Evolutionary conservation across 257 asterid genomes (phyloP).

Genomic region (Mitragyna speciosa): DNA sequence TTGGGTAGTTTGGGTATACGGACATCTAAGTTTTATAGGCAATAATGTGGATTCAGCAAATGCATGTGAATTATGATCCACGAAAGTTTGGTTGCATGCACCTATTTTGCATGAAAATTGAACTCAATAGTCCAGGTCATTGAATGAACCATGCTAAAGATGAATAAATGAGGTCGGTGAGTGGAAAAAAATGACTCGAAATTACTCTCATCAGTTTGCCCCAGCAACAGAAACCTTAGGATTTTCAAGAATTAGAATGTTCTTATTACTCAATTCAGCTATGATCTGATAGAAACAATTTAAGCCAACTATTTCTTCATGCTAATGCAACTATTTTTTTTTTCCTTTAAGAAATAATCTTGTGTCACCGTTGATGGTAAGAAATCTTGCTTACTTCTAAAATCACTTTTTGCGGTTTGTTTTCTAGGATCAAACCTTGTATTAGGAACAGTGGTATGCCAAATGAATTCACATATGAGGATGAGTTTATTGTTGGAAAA

Average conservation of each 20-base stretch:
- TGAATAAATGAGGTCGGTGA: not conserved
- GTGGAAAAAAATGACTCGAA: not conserved
- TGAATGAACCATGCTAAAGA: not conserved
- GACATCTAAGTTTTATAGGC: not conserved
- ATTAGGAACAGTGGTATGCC: not conserved
- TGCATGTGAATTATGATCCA: conserved; percentile 24
- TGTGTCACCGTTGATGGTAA: not conserved
- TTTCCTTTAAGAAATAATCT: not conserved
- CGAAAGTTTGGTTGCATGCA: conserved; percentile 18
- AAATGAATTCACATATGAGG: too few relatives aligned
- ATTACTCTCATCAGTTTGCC: not conserved
- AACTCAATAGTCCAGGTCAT: not conserved
- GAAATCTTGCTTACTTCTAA: not conserved
- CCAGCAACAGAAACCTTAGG: too few relatives aligned
- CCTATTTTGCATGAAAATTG: conserved; percentile 12
- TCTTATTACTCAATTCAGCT: not conserved
- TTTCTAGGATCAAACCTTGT: too few relatives aligned
- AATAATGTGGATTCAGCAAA: conserved; percentile 22
- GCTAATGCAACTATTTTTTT: not conserved
- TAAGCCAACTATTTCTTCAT: not conserved
- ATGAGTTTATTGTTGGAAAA: too few relatives aligned
- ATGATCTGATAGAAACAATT: not conserved
- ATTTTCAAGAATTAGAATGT: too few relatives aligned
- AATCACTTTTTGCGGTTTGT: not conserved
- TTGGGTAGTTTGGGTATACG: not conserved